Evolutionary conservation across 2,329 filamentous ascomycete genomes (phyloP).

Genomic region (Boeremia exigua): DNA sequence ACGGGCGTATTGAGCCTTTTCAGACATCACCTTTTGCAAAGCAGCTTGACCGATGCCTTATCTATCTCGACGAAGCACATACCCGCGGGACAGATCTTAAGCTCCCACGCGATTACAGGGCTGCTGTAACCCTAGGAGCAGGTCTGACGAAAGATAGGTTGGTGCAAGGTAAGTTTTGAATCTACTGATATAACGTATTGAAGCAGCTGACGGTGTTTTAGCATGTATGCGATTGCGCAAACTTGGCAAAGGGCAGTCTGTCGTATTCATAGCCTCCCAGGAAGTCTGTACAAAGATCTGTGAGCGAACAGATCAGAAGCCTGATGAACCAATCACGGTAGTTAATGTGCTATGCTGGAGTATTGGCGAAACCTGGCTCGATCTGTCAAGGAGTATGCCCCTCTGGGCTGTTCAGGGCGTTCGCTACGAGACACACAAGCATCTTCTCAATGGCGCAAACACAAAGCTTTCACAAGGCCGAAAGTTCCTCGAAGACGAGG

Average conservation of each 20-base stretch:
- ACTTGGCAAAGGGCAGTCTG: constrained; percentile 69
- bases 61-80: constrained; percentile 75
- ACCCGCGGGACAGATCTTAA: constrained; percentile 73
- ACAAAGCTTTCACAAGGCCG: constrained; percentile 42
- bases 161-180: constrained; percentile 54
- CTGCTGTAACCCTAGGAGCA: constrained; percentile 71
- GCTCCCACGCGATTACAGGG: constrained; percentile 64
- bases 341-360: constrained; percentile 65
- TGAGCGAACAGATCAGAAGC: constrained; percentile 17
- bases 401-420: constrained; percentile 68
- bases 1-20: constrained; percentile 56
- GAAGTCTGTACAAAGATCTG: constrained; percentile 60
- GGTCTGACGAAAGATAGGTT: constrained; percentile 71
- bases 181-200: neutral
- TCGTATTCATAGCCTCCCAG: constrained; percentile 64
- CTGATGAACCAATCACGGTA: constrained; percentile 50
- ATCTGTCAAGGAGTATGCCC: constrained; percentile 58
- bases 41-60: constrained; percentile 64
- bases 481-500: constrained; percentile 63
- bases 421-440: constrained; percentile 54
- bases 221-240: constrained; percentile 62
- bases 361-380: constrained; percentile 62
- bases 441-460: constrained; percentile 38
- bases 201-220: constrained; percentile 31
- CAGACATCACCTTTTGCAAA: constrained; percentile 64